Conservation (phyloP, 192 early-diverging fungal genomes). For the Chytriomyces confervae region DNA sequence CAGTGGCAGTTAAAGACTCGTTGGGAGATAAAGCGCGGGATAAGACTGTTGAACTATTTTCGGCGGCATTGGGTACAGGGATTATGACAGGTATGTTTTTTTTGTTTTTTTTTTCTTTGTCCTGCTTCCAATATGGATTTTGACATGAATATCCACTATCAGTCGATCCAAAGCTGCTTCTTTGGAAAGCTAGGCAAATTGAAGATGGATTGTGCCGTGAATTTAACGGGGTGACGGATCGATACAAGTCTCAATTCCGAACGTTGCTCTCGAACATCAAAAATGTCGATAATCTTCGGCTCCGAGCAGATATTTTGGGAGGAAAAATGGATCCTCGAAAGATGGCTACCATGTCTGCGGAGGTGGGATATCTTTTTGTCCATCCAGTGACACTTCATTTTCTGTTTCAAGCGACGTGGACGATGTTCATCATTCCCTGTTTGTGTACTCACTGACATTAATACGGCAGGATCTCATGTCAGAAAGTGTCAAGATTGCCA, state of each 20-base stretch:
- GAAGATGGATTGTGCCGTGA: slow-evolving; percentile 28
- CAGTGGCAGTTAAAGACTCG: background rate
- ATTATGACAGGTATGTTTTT: slow-evolving; percentile 16
- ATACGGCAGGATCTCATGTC: slow-evolving; percentile 85
- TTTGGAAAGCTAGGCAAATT: slow-evolving; percentile 30
- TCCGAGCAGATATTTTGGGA: slow-evolving; percentile 17
- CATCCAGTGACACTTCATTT: background rate
- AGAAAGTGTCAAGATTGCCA: slow-evolving; percentile 75
- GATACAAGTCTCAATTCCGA: slow-evolving; percentile 38
- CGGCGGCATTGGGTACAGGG: slow-evolving; percentile 14
- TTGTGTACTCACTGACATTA: background rate
- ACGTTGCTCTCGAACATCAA: slow-evolving; percentile 35
- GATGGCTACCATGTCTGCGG: slow-evolving; percentile 26
- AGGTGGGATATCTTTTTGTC: slow-evolving; percentile 9
- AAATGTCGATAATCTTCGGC: slow-evolving; percentile 24
- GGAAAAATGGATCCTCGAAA: slow-evolving; percentile 9
- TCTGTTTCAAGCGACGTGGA: no score
- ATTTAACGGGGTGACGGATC: slow-evolving; percentile 18
- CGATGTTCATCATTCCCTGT: no score
- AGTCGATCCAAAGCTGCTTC: slow-evolving; percentile 19
- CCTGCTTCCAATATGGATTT: background rate
- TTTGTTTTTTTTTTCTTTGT: background rate
- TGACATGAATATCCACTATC: background rate
- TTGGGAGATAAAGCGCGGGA: slow-evolving; percentile 33
- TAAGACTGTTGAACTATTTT: slow-evolving; percentile 30